phyloP scores from a whole-genome alignment of 495 filamentous ascomycete genomes.

The Lindgomyces ingoldianus region DNA sequence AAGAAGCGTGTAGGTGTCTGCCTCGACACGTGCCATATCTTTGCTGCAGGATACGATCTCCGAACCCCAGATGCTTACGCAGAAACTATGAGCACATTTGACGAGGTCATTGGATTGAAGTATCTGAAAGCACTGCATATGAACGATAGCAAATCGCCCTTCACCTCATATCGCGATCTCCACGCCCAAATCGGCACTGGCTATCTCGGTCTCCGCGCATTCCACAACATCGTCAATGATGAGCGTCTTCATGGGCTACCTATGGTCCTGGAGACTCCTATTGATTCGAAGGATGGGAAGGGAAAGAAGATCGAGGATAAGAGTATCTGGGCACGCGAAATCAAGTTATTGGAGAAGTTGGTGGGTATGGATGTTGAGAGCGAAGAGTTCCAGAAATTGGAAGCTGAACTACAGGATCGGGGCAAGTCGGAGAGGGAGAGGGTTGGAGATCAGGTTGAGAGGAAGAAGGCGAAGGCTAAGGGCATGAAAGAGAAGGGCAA shows the following conservation, averaged over 20 bases:
- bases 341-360: constrained; percentile 73
- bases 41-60: constrained; percentile 90
- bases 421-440: constrained; percentile 71
- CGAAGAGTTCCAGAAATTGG: constrained; percentile 65
- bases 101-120: constrained; percentile 71
- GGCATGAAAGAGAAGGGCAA: constrained; percentile 31
- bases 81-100: constrained; percentile 71
- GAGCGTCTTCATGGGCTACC: constrained; percentile 73
- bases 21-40: constrained; percentile 94
- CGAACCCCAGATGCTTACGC: constrained; percentile 71
- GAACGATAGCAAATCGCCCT: constrained; percentile 90
- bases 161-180: constrained; percentile 74
- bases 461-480: constrained; percentile 56
- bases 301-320: constrained; percentile 73
- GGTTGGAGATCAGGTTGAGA: constrained; percentile 73
- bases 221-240: constrained; percentile 89
- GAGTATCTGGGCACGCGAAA: constrained; percentile 47
- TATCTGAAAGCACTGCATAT: constrained; percentile 86
- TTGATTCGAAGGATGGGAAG: constrained; percentile 67
- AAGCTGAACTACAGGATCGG: constrained; percentile 63
- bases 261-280: constrained; percentile 93
- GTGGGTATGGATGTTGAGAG: constrained; percentile 77
- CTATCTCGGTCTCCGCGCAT: constrained; percentile 84
- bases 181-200: constrained; percentile 95
- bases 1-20: constrained; percentile 92